Conservation (phyloP, 208 protist species). For the Leishmania arabica region DNA sequence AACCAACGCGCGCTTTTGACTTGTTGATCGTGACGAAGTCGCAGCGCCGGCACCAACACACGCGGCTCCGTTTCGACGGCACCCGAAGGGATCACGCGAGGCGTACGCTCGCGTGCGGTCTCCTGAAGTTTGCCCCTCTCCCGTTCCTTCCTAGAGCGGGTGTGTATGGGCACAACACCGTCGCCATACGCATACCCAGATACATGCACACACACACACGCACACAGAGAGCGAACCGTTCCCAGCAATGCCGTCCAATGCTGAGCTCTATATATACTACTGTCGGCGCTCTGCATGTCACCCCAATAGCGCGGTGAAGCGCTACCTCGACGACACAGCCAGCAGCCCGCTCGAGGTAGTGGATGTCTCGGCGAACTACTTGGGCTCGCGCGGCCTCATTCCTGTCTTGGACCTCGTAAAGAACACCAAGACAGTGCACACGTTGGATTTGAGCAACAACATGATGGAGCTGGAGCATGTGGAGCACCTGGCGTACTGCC, state of each 20-base stretch:
- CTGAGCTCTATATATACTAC: slow-evolving; percentile 84
- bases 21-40: not conserved
- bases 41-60: not conserved
- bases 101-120: not conserved
- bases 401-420: slow-evolving; percentile 86
- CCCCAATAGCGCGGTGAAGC: slow-evolving; percentile 72
- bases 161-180: slow-evolving; percentile 9
- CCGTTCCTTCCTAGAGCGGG: not conserved
- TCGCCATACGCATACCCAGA: not conserved
- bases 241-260: slow-evolving; percentile 59
- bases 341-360: slow-evolving; percentile 41
- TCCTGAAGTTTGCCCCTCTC: slow-evolving; percentile 1
- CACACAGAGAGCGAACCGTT: not conserved
- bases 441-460: slow-evolving; percentile 81
- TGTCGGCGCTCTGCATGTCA: slow-evolving; percentile 72
- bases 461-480: slow-evolving; percentile 69
- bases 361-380: slow-evolving; percentile 82
- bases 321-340: slow-evolving; percentile 45
- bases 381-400: slow-evolving; percentile 79
- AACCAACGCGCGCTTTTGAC: not conserved
- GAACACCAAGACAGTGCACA: slow-evolving; percentile 69
- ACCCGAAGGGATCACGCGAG: not conserved
- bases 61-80: not conserved
- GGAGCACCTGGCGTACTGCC: slow-evolving; percentile 78
- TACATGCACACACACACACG: not conserved